Percentiles rank a stretch among this genome's conserved stretches.
phyloP scores from a whole-genome alignment of 257 asterid genomes.

The Solanum virginianum region DNA sequence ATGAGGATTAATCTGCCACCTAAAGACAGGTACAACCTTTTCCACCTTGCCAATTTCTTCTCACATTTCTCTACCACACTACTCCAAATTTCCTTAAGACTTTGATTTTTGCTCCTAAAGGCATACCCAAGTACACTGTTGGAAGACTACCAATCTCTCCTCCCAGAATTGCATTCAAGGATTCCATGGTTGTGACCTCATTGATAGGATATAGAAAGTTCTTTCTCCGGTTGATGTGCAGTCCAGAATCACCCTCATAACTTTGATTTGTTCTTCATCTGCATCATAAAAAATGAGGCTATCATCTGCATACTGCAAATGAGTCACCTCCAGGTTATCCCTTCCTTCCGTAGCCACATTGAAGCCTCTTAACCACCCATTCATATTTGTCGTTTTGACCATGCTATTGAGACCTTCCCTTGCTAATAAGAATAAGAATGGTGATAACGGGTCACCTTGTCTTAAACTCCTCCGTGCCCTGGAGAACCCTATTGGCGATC shows the following conservation, averaged over 20 bases:
- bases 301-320: background rate
- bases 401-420: background rate
- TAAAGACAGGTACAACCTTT: too few relatives aligned
- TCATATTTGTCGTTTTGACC: background rate
- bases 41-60: too few relatives aligned
- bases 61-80: too few relatives aligned
- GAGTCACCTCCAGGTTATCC: background rate
- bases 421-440: background rate
- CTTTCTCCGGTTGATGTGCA: background rate
- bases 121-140: background rate
- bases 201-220: background rate
- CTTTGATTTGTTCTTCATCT: background rate
- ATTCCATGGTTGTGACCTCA: background rate
- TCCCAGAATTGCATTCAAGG: background rate
- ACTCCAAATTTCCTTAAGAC: background rate
- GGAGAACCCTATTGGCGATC: background rate
- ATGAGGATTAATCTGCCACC: too few relatives aligned
- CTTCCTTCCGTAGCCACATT: background rate
- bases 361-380: background rate
- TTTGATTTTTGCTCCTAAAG: background rate
- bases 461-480: background rate
- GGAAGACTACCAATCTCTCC: background rate
- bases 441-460: background rate
- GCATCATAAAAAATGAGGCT: background rate
- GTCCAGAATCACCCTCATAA: background rate